A percentile compares a stretch with the other conserved stretches of the same genome.
Conservation (phyloP, 1,284 basidiomycete genomes). For the Boletus mariae region DNA sequence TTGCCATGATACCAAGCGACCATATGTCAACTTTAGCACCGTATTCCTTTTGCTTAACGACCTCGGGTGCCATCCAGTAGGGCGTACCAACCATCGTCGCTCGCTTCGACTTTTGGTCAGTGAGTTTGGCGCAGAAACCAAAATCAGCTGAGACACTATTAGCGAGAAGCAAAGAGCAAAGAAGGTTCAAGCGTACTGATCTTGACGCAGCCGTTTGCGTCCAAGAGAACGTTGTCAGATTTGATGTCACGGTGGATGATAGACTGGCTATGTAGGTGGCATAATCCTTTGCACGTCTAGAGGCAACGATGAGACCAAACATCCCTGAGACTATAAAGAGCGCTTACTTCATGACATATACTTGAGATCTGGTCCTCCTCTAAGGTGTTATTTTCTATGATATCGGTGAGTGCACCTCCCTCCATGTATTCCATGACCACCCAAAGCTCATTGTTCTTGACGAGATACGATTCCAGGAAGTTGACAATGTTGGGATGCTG, state of each 20-base stretch:
- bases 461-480: constrained; percentile 90
- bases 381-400: constrained; percentile 96
- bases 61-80: constrained; percentile 99
- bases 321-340: constrained; percentile 2
- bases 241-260: constrained; percentile 99
- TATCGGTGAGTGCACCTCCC: constrained; percentile 94
- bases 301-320: constrained; percentile 5
- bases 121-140: constrained; percentile 97
- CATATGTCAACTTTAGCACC: constrained; percentile 99
- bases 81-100: constrained; percentile 99
- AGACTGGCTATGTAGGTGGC: constrained; percentile 88
- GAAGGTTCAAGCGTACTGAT: constrained; percentile 68
- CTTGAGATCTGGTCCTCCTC: constrained; percentile 96
- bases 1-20: constrained; percentile 99
- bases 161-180: constrained; percentile 2
- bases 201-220: constrained; percentile 90
- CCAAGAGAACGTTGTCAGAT: constrained; percentile 93
- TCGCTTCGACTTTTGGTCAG: constrained; percentile 96
- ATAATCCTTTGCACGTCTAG: constrained; percentile 92
- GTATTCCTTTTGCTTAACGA: constrained; percentile 99
- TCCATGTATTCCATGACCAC: constrained; percentile 99
- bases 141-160: constrained; percentile 74
- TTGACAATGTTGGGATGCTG: constrained; percentile 99
- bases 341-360: constrained; percentile 84
- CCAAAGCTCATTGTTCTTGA: constrained; percentile 94